phyloP scores from a whole-genome alignment of 768 basidiomycete species.

The Strobilomyces echinocephalus region DNA sequence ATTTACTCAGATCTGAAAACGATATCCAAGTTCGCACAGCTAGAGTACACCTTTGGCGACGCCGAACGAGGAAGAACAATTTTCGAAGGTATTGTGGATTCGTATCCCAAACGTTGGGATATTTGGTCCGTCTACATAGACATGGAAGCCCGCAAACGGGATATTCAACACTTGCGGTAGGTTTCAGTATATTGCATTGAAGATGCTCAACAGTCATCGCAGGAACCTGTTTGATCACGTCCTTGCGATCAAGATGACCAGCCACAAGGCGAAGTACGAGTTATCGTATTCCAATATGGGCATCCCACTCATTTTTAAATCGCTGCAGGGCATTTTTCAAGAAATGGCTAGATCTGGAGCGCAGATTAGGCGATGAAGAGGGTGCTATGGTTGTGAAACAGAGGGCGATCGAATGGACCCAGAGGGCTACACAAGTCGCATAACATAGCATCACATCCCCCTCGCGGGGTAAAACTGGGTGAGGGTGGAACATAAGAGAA shows the following conservation, averaged over 20 bases:
- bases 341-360: slow-evolving; percentile 91
- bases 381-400: slow-evolving; percentile 78
- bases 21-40: slow-evolving; percentile 88
- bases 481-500: slow-evolving; percentile 30
- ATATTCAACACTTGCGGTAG: slow-evolving; percentile 76
- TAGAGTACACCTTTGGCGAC: slow-evolving; percentile 94
- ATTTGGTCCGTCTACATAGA: slow-evolving; percentile 97
- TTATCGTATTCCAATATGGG: neutral
- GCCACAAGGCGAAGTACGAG: slow-evolving; percentile 92
- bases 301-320: slow-evolving; percentile 11
- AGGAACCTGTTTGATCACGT: slow-evolving; percentile 88
- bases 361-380: slow-evolving; percentile 79
- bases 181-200: slow-evolving; percentile 9
- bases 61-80: slow-evolving; percentile 92
- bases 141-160: slow-evolving; percentile 79
- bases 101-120: slow-evolving; percentile 92
- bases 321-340: slow-evolving; percentile 83
- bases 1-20: slow-evolving; percentile 77
- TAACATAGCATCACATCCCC: slow-evolving; percentile 13
- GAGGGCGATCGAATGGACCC: slow-evolving; percentile 91
- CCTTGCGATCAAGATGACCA: slow-evolving; percentile 81
- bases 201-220: slow-evolving; percentile 1
- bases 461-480: slow-evolving; percentile 33
- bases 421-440: slow-evolving; percentile 39
- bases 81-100: slow-evolving; percentile 94